Base-by-base conservation (phyloP, 1,284 basidiomycete genomes). In the Moesziomyces sp. region DNA sequence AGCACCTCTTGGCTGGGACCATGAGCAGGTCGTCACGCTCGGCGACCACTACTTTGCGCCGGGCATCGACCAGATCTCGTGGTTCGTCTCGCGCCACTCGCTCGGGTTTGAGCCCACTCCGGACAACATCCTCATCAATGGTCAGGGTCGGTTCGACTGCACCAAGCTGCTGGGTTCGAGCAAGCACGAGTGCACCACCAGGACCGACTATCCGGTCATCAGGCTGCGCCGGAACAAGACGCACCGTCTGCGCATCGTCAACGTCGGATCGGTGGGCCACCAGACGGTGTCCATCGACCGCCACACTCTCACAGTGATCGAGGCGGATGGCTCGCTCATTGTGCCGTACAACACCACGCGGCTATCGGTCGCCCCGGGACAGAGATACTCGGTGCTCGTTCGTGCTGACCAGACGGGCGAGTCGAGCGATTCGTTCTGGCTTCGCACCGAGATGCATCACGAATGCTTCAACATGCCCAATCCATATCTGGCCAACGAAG, bases 191-290 rank as follows among this genome's bases (percentile, higher is more conserved):
- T 30, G 14, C 47, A 46, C 23, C 28, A 53, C 28, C 47, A 53
- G 46, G 52, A 28, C n/a, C 47, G 35, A 21, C 30, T 58, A 43
- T 30, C 38, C 38, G 18, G 21, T 24, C 21, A 52, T 60, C n/a
- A 5, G 28, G 73, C 59, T 83, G 19, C 52, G 66, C 13, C 65
- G 78, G 28, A 66, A 76, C 57, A 81, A 83, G 58, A 83, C 86
- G 14, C 87, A 88, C 76, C 86, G 89, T 4, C 85, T 89, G 76
- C 86, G 89, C 7, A 72, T 89, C 23, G 85, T 89, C 57, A 69
- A 69, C 40, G 66, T 73, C 14, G 66, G 63, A 13, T 49, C 64
- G 1, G 48, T 71, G 1, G 61, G 46, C 2, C 60, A 71, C 23
- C 46, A 57, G 33, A 68, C 49, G 3, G 85, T 87, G 79, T 85